Evolutionary conservation across 176 grass and related monocot species (phyloP), one percentile per base, ranked within the genome.

Genomic region (Avena insularis): DNA sequence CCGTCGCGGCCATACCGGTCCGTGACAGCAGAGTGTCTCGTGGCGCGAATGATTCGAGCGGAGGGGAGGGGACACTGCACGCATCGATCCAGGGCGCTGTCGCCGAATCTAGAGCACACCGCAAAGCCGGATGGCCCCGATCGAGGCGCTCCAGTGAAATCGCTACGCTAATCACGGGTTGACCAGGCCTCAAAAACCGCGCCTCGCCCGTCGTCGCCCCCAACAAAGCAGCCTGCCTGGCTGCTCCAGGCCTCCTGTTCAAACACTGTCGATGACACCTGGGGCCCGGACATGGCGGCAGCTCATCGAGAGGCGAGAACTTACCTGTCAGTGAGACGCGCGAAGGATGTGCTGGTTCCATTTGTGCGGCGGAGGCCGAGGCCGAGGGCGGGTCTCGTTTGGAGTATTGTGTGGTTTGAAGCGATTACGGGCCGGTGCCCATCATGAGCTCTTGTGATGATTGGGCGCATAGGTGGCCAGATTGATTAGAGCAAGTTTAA

Each of bases 131-230:
- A 40, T 12, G 29, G 6, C 8, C 9, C 58, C 49, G 13, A 13
- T 3, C 80, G 40, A 71, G 68, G 16, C 17, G 36, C 68, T 71
- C 36, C 5, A 58, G 68, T 36, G 67, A 85, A 85, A 85, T 57
- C 12, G 61, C 29, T 29, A 90, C 84, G 84, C 59, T 86, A 86
- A 82, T 78, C 84, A 86, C 88, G 71, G 87, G 79, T 64, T 79
- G 73, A 83, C 89, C 3, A 2, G 1, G 1, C 72, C 72, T 83
- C 79, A 14, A 78, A 71, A 67, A 83, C 3, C 7, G 79, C 15
- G 62, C 60, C 49, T 10, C 31, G 1, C 15, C n/a, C 38, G 14
- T 46, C 10, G 45, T 70, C 65, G 3, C 29, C 1, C 53, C 23
- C 46, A 48, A 11, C 77, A 35, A 79, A 56, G 68, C 51, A 25